Percentiles rank a stretch among this genome's conserved stretches.
Conservation (phyloP, 805 yeast genomes). For the Saturnispora saitoi region DNA sequence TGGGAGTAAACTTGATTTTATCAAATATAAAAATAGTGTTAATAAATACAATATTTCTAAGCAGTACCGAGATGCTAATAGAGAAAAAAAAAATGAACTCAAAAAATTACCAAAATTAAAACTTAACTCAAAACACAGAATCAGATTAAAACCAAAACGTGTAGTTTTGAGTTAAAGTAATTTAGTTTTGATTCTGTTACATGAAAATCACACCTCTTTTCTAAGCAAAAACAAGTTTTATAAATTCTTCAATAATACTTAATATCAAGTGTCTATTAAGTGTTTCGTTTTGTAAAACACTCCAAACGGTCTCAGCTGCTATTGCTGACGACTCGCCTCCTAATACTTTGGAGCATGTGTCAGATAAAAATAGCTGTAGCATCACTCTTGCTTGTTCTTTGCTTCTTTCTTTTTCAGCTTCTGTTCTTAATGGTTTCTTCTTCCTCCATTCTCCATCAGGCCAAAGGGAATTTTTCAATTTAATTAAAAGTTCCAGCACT, state of each 20-base stretch:
- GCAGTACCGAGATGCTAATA: not conserved
- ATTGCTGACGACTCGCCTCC: conserved; percentile 55
- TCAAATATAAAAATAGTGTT: not conserved
- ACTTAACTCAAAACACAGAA: not conserved
- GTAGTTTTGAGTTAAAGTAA: not conserved
- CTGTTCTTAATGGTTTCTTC: conserved; percentile 36
- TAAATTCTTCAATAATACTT: conserved; percentile 47
- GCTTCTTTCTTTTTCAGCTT: conserved; percentile 42
- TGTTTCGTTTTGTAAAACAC: conserved; percentile 64
- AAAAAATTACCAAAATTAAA: not conserved
- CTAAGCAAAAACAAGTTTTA: conserved; percentile 35
- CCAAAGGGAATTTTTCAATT: conserved; percentile 33
- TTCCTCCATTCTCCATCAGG: conserved; percentile 45
- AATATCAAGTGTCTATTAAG: conserved; percentile 58
- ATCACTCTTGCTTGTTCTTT: conserved; percentile 49
- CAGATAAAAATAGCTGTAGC: conserved; percentile 50
- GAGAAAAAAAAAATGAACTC: not conserved
- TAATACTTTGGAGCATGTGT: conserved; percentile 62
- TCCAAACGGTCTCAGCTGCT: conserved; percentile 55
- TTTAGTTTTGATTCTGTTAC: not conserved
- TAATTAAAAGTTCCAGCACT: conserved; percentile 33
- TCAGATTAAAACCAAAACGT: not conserved
- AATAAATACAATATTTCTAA: not conserved
- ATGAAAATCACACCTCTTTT: not conserved
- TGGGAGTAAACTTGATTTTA: not conserved